Conservation (phyloP, 139 green algal genomes). For the Micromonas commoda region DNA sequence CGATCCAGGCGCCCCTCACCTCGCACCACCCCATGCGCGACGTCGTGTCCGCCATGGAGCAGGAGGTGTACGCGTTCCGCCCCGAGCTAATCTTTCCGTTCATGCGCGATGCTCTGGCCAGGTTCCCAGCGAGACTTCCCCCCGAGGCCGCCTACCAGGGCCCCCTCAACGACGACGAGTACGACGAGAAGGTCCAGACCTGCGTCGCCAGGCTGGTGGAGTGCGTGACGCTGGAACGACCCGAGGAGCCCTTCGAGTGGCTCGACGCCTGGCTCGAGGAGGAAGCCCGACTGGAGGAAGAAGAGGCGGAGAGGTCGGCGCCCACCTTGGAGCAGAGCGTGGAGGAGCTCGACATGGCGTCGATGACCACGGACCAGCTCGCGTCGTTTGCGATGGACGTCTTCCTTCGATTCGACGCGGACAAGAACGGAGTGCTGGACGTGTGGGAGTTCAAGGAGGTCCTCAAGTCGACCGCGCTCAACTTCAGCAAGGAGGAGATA, state of each 20-base stretch:
- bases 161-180: not conserved
- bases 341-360: not conserved
- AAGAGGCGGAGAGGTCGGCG: not conserved
- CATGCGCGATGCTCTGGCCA: not conserved
- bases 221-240: not conserved
- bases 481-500: constrained; percentile 33
- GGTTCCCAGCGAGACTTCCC: not conserved
- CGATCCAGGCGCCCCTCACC: not conserved
- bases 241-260: not conserved
- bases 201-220: not conserved
- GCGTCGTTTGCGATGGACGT: constrained; percentile 40
- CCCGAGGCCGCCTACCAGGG: not conserved
- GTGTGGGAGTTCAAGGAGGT: constrained; percentile 45
- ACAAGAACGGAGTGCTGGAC: constrained; percentile 50
- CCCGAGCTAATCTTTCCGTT: not conserved
- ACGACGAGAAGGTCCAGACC: not conserved
- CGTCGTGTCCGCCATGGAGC: not conserved
- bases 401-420: constrained; percentile 48
- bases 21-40: not conserved
- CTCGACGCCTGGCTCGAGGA: not conserved
- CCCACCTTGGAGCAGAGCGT: not conserved
- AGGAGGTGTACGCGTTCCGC: not conserved
- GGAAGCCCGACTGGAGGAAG: not conserved
- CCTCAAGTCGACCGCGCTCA: constrained; percentile 35
- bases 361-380: constrained; percentile 35